These are phyloP conservation scores for Platanthera zijinensis DNA, from an alignment of 106 monocot species.

Conservation along the genomic window DNA sequence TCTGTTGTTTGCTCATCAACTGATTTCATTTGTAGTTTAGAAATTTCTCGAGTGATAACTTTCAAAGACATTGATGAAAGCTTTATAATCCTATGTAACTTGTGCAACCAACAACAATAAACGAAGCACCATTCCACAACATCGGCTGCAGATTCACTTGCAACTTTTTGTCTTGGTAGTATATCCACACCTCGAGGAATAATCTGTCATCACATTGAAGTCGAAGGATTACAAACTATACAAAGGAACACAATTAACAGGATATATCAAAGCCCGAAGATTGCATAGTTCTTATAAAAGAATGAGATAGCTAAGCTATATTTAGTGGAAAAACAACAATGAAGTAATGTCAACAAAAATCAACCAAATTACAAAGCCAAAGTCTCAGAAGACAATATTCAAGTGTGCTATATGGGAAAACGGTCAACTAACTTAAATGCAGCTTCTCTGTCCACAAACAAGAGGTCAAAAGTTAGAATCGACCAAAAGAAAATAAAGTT, in stretches of 20 bases:
- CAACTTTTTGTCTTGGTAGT: background rate
- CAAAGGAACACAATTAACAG: background rate
- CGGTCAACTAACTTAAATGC: background rate
- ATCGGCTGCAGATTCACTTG: background rate
- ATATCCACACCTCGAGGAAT: background rate
- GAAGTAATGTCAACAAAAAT: background rate
- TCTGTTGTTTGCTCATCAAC: slow-evolving; percentile 4
- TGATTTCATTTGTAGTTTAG: slow-evolving; percentile 11
- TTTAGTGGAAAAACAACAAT: background rate
- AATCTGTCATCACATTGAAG: slow-evolving; percentile 2
- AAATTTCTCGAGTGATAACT: background rate
- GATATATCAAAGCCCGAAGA: background rate
- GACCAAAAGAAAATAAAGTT: background rate
- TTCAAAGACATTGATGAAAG: slow-evolving; percentile 23
- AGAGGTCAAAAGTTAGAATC: background rate
- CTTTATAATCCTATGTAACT: background rate
- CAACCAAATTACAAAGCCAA: background rate
- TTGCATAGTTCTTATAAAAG: background rate
- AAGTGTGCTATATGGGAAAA: background rate
- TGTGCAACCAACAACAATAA: background rate
- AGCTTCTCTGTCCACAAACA: background rate
- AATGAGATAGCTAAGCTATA: background rate
- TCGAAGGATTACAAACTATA: background rate
- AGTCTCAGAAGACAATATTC: background rate
- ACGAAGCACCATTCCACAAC: background rate